Conservation (phyloP, 164 flowering plant species). For the Vitis labrusca region DNA sequence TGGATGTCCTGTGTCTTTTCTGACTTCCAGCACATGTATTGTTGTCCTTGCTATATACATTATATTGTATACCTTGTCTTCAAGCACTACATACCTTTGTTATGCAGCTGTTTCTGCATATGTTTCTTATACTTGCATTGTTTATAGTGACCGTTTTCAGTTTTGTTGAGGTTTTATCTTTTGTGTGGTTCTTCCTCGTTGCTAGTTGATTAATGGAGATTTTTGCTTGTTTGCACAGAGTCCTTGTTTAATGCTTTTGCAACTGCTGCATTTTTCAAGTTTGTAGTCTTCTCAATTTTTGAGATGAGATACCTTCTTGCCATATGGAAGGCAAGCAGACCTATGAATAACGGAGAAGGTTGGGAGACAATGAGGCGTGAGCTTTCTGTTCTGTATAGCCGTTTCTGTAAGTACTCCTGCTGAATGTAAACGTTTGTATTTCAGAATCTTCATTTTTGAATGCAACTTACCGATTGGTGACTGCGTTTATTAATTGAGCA, state of each 20-base stretch:
- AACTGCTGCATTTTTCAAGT: constrained; percentile 98
- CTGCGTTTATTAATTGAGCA: not conserved
- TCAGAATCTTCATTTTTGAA: constrained; percentile 5
- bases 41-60: not conserved
- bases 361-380: constrained; percentile 99
- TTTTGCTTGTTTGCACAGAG: constrained; percentile 49
- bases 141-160: not conserved
- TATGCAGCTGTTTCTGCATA: too few relatives aligned
- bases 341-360: constrained; percentile 79
- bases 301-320: constrained; percentile 99
- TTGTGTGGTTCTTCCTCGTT: not conserved
- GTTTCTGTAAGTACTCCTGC: constrained; percentile 80
- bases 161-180: not conserved
- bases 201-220: not conserved
- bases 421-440: not conserved
- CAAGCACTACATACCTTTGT: not conserved
- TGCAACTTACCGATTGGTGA: not conserved
- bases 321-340: constrained; percentile 97
- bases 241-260: constrained; percentile 98
- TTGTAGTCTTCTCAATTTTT: constrained; percentile 95
- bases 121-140: not conserved
- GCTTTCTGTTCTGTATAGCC: constrained; percentile 89
- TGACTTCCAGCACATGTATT: not conserved
- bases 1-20: not conserved
- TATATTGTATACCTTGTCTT: not conserved